A percentile compares a stretch with the other conserved stretches of the same genome.
Conservation (phyloP, 306 rosid genomes). For the Vachellia pachyceras region DNA sequence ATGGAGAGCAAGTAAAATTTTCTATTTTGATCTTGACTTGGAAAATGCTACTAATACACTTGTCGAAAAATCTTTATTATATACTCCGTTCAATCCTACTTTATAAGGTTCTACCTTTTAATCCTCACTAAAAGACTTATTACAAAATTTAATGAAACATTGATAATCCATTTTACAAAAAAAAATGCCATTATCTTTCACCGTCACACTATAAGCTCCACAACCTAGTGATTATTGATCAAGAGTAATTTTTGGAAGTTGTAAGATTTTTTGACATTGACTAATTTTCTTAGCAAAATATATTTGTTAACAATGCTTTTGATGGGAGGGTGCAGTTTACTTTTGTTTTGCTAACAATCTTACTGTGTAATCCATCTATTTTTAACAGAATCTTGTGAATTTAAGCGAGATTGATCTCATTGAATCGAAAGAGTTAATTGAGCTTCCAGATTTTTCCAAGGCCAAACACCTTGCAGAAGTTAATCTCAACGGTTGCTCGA, state of each 20-base stretch:
- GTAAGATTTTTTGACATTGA: too few species aligned
- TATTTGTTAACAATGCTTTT: too few species aligned
- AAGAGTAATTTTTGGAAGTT: background rate
- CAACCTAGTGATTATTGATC: background rate
- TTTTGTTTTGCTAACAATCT: background rate
- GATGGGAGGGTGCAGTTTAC: background rate
- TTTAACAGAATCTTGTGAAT: background rate
- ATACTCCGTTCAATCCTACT: too few species aligned
- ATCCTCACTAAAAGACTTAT: too few species aligned
- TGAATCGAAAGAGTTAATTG: background rate
- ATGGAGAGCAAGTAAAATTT: background rate
- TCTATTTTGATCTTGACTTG: background rate
- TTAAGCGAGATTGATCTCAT: background rate
- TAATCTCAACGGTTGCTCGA: background rate
- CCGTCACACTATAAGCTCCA: background rate
- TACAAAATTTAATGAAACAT: background rate
- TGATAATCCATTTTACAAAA: too few species aligned
- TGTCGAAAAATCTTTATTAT: too few species aligned
- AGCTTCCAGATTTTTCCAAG: background rate
- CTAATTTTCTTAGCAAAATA: too few species aligned
- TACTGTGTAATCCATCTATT: background rate
- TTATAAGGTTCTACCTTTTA: too few species aligned
- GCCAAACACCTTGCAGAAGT: background rate
- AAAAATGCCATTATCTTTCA: background rate
- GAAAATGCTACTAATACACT: too few species aligned